Percentiles rank a stretch among this genome's conserved stretches.
phyloP scores from a whole-genome alignment of 202 grass and related monocot species.

The Zizania palustris region DNA sequence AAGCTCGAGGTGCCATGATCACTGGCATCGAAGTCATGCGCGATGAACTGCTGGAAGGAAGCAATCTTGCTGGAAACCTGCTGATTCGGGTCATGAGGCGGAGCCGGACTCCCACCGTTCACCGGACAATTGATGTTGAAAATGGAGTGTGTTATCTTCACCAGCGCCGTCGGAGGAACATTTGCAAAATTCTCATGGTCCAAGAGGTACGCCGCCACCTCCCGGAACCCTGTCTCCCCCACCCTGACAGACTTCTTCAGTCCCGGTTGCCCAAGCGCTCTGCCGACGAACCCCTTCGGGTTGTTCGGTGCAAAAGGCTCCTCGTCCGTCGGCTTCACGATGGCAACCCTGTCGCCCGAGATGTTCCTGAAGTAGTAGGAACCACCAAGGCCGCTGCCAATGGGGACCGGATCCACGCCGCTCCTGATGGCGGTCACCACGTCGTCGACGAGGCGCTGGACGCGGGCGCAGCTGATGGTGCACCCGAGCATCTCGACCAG shows the following conservation, averaged over 20 bases:
- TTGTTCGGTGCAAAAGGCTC: conserved; percentile 88
- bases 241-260: conserved; percentile 85
- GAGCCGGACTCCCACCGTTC: conserved; percentile 38
- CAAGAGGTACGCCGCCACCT: conserved; percentile 88
- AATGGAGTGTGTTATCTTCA: conserved; percentile 81
- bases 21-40: conserved; percentile 80
- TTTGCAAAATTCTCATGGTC: conserved; percentile 84
- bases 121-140: conserved; percentile 69
- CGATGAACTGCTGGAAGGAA: conserved; percentile 84
- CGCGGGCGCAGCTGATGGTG: conserved; percentile 50
- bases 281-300: conserved; percentile 83
- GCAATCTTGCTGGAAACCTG: conserved; percentile 77
- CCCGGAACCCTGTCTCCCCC: conserved; percentile 89
- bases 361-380: conserved; percentile 78
- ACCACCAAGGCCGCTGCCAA: conserved; percentile 73
- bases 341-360: conserved; percentile 66
- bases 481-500: conserved; percentile 72
- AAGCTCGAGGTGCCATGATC: conserved; percentile 85
- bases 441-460: conserved; percentile 64
- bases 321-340: conserved; percentile 86
- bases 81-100: conserved; percentile 50
- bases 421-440: conserved; percentile 58
- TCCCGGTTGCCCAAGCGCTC: conserved; percentile 78
- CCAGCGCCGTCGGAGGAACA: conserved; percentile 75
- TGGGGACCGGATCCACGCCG: conserved; percentile 64